Evolutionary conservation across 805 yeast genomes (phyloP).

Genomic region (Metschnikowia proteae): DNA sequence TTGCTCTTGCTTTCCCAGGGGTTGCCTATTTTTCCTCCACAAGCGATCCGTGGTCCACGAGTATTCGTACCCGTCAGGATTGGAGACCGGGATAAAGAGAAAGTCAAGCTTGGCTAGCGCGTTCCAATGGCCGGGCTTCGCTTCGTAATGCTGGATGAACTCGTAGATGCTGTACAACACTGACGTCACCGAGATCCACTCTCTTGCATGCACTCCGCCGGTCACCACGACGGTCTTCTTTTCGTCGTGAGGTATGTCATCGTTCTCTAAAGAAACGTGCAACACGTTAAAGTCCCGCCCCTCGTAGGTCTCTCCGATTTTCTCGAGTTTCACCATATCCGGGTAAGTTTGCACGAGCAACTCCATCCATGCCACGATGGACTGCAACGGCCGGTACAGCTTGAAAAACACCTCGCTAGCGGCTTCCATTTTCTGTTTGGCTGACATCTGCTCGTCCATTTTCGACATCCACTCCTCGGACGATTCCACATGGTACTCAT

Average conservation of each 20-base stretch:
- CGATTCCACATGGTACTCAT: constrained; percentile 1
- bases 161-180: constrained; percentile 53
- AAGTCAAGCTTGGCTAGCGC: constrained; percentile 63
- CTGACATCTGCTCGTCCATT: constrained; percentile 2
- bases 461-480: constrained; percentile 1
- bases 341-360: constrained; percentile 60
- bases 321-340: constrained; percentile 55
- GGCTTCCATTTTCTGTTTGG: constrained; percentile 6
- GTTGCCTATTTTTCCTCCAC: constrained; percentile 87
- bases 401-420: constrained; percentile 59
- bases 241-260: constrained; percentile 28
- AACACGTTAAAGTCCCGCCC: constrained; percentile 67
- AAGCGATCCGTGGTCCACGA: constrained; percentile 77
- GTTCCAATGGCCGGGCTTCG: constrained; percentile 36
- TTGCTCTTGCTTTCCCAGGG: constrained; percentile 24
- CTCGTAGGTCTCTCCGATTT: constrained; percentile 73
- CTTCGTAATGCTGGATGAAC: constrained; percentile 28
- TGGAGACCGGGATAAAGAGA: constrained; percentile 75
- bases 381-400: constrained; percentile 61
- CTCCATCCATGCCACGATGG: constrained; percentile 72
- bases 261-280: constrained; percentile 51
- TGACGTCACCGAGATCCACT: constrained; percentile 78
- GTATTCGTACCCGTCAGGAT: constrained; percentile 88
- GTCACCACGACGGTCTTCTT: constrained; percentile 68
- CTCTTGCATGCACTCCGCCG: constrained; percentile 87